A percentile compares a stretch with the other conserved stretches of the same genome.
These are phyloP conservation scores for Scheffersomyces ergatensis DNA, from an alignment of 805 yeast genomes.

Conservation along the genomic window DNA sequence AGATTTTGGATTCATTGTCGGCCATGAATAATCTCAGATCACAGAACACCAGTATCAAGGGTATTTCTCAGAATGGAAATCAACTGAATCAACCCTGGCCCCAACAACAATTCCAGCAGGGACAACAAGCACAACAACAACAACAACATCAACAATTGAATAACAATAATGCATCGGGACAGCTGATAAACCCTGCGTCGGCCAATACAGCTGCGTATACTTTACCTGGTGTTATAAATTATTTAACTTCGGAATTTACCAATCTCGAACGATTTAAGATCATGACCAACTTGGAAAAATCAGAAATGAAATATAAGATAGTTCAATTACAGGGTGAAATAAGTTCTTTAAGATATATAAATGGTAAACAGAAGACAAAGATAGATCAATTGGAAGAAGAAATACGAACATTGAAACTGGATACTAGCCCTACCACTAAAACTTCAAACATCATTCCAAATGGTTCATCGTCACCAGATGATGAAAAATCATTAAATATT, in stretches of 20 bases:
- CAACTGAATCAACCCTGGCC: constrained; percentile 10
- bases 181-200: constrained; percentile 26
- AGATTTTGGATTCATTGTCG: too few species aligned
- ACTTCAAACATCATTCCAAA: too few species aligned
- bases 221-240: constrained; percentile 59
- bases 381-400: constrained; percentile 38
- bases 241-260: constrained; percentile 58
- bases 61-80: background rate
- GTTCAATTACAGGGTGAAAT: constrained; percentile 53
- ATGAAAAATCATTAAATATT: constrained; percentile 9
- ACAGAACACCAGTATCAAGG: background rate
- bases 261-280: constrained; percentile 41
- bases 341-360: constrained; percentile 40
- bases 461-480: background rate
- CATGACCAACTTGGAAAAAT: constrained; percentile 51
- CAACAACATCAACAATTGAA: constrained; percentile 7
- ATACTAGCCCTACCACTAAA: background rate
- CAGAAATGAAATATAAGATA: constrained; percentile 50
- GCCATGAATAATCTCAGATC: constrained; percentile 1
- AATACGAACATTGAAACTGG: constrained; percentile 10
- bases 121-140: constrained; percentile 5
- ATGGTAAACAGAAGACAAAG: constrained; percentile 38
- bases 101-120: constrained; percentile 6
- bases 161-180: constrained; percentile 8
- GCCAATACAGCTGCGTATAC: constrained; percentile 26